phyloP scores from a whole-genome alignment of 2,329 filamentous ascomycete genomes.

The Orbilia javanica region DNA sequence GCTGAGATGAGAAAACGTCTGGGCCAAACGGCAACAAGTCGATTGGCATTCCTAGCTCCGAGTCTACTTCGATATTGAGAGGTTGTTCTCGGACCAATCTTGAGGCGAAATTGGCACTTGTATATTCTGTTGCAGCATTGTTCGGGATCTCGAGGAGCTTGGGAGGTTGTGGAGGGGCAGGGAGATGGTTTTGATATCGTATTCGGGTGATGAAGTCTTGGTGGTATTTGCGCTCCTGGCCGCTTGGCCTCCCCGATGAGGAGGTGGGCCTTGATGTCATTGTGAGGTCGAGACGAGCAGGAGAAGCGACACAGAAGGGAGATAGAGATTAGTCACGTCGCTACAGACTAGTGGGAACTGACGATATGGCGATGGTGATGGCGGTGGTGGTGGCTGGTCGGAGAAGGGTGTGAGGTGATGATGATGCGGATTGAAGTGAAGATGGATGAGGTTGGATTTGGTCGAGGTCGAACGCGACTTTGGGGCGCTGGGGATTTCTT shows the following conservation, averaged over 20 bases:
- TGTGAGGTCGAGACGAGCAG: constrained; percentile 4
- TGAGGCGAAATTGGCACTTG: constrained; percentile 88
- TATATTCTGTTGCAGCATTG: constrained; percentile 90
- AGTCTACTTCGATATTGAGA: constrained; percentile 95
- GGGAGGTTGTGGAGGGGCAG: constrained; percentile 91
- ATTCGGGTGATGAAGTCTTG: constrained; percentile 98
- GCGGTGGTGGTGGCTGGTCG: background rate
- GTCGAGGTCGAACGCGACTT: constrained; percentile 44
- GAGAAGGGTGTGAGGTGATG: background rate
- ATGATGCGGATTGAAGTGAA: constrained; percentile 20
- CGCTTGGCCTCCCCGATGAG: constrained; percentile 45
- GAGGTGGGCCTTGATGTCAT: constrained; percentile 55
- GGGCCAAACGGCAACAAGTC: constrained; percentile 76
- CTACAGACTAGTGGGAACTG: background rate
- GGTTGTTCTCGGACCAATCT: constrained; percentile 90
- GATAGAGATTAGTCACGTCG: background rate
- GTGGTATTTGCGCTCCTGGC: constrained; percentile 69
- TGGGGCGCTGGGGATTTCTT: constrained; percentile 47
- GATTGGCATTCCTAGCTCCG: constrained; percentile 96
- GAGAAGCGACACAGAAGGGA: background rate
- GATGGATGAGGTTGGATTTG: constrained; percentile 26
- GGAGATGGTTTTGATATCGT: constrained; percentile 94
- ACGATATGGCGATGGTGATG: constrained; percentile 9
- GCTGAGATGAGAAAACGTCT: constrained; percentile 28
- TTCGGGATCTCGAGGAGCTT: constrained; percentile 98